phyloP scores from a whole-genome alignment of 2,329 filamentous ascomycete genomes.

The Aspergillus glaucus region DNA sequence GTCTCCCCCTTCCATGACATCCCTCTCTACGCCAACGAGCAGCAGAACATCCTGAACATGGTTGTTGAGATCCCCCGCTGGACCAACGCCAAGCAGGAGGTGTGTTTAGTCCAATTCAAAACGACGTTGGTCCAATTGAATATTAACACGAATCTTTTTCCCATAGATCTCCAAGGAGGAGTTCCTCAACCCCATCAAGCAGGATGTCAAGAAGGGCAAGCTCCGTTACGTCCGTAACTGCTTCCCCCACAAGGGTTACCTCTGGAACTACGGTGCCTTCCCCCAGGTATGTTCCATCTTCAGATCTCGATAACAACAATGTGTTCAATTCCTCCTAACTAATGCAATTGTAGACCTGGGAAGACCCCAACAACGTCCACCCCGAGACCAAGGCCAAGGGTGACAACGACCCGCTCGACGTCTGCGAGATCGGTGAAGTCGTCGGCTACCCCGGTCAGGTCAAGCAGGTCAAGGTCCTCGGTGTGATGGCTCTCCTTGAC shows the following conservation, averaged over 20 bases:
- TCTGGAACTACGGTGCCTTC: conserved; percentile 99
- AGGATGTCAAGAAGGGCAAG: conserved; percentile 99
- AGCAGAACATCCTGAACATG: conserved; percentile 98
- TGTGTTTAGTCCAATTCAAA: conserved; percentile 39
- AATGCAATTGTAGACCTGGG: conserved; percentile 69
- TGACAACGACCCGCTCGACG: conserved; percentile 98
- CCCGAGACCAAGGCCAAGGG: conserved; percentile 99
- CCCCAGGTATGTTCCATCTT: conserved; percentile 64
- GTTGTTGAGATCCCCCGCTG: conserved; percentile 98
- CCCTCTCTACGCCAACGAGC: conserved; percentile 92
- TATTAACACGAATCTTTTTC: conserved; percentile 10
- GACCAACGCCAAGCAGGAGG: conserved; percentile 99
- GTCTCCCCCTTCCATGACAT: conserved; percentile 98
- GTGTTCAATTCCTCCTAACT: neutral
- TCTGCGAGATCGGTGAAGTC: conserved; percentile 98
- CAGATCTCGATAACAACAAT: neutral
- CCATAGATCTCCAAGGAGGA: conserved; percentile 97
- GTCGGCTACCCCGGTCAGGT: conserved; percentile 93
- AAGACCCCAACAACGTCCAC: conserved; percentile 93
- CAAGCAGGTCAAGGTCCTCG: conserved; percentile 99
- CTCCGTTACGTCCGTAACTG: conserved; percentile 99
- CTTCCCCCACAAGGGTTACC: conserved; percentile 99
- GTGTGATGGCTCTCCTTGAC: conserved; percentile 97
- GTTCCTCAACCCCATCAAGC: conserved; percentile 97
- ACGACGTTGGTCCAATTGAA: neutral